Conservation (phyloP, 2,329 filamentous ascomycete genomes). For the Cryphonectria nitschkei region DNA sequence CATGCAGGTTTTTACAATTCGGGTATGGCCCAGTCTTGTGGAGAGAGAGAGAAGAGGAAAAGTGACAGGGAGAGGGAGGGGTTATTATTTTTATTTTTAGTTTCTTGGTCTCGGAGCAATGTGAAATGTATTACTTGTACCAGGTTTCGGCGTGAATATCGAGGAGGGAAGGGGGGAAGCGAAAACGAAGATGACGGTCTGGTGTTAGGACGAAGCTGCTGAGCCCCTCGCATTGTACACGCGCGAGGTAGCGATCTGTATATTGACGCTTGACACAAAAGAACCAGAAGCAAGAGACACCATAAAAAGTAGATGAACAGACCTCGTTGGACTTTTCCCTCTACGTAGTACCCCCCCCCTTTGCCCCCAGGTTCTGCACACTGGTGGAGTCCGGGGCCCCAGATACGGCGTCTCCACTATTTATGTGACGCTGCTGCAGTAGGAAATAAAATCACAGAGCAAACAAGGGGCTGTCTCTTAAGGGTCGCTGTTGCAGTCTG, state of each 20-base stretch:
- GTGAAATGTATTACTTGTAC: neutral
- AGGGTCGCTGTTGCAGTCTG: neutral
- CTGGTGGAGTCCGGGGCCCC: slow-evolving; percentile 10
- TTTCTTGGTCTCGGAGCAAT: neutral
- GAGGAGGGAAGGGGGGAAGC: no score
- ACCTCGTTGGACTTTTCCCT: neutral
- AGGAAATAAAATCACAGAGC: neutral
- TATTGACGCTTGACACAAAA: neutral
- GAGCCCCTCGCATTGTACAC: neutral
- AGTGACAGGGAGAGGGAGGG: neutral
- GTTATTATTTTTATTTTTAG: no score
- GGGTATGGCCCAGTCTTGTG: neutral
- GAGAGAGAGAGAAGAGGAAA: neutral
- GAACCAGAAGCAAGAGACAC: neutral
- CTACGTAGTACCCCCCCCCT: neutral
- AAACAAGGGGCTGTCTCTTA: neutral
- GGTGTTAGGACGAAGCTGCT: neutral
- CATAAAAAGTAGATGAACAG: no score
- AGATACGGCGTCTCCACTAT: slow-evolving; percentile 2
- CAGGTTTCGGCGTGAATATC: neutral
- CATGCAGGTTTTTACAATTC: slow-evolving; percentile 2
- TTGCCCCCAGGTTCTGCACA: neutral
- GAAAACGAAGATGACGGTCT: neutral
- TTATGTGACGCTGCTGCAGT: neutral
- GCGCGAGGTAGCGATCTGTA: neutral